These are phyloP conservation scores for Ballota nigra DNA, from an alignment of 257 asterid genomes.

Conservation along the genomic window DNA sequence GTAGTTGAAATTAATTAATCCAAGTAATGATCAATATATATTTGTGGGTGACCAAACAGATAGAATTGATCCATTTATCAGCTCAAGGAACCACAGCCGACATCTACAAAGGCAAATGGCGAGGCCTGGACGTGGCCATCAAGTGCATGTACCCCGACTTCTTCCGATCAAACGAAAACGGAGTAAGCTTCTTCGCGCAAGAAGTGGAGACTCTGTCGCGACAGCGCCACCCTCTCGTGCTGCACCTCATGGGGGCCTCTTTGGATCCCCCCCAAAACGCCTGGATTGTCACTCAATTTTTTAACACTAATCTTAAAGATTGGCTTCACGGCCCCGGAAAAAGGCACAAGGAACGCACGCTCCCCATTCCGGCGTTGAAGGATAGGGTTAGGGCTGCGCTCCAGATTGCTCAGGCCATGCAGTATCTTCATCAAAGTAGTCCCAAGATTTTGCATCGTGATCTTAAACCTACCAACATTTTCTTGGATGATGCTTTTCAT, in stretches of 20 bases:
- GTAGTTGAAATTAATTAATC: no score
- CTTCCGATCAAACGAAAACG: slow-evolving; percentile 59
- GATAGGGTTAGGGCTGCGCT: slow-evolving; percentile 55
- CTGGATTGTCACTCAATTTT: slow-evolving; percentile 69
- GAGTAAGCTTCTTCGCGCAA: slow-evolving; percentile 59
- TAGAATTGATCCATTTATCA: slow-evolving; percentile 50
- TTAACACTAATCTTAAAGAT: slow-evolving; percentile 44
- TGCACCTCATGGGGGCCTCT: slow-evolving; percentile 73
- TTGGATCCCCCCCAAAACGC: slow-evolving; percentile 59
- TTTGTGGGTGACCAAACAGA: no score
- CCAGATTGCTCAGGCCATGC: slow-evolving; percentile 83
- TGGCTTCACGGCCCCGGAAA: slow-evolving; percentile 78
- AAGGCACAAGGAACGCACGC: slow-evolving; percentile 42
- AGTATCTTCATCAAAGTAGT: slow-evolving; percentile 60
- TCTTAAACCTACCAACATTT: slow-evolving; percentile 69
- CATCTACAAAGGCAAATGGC: slow-evolving; percentile 63
- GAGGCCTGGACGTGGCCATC: slow-evolving; percentile 65
- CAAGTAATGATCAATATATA: no score
- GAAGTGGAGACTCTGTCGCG: slow-evolving; percentile 62
- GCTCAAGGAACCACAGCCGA: slow-evolving; percentile 76
- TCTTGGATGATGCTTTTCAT: slow-evolving; percentile 60
- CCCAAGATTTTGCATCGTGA: slow-evolving; percentile 76
- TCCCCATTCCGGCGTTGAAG: slow-evolving; percentile 48
- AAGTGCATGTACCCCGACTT: slow-evolving; percentile 69
- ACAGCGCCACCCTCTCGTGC: slow-evolving; percentile 72